Percentiles rank a stretch among this genome's conserved stretches.
Conservation (phyloP, 1,284 basidiomycete species). For the Sparassis latifolia region DNA sequence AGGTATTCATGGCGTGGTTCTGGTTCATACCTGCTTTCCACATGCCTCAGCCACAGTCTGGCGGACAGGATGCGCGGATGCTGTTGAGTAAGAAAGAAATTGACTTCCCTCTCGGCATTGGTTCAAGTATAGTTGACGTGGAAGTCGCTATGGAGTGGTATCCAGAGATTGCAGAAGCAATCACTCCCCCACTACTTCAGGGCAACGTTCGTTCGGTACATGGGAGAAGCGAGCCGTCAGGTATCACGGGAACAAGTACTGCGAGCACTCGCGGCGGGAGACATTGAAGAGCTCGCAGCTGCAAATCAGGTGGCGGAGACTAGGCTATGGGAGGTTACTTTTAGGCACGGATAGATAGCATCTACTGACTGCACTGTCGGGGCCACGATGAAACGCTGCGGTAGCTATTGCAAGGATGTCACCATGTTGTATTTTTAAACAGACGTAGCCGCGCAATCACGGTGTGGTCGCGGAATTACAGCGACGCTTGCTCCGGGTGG, state of each 20-base stretch:
- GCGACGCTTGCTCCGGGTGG: too few species aligned
- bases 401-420: too few species aligned
- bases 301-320: slow-evolving; percentile 17
- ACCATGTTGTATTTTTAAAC: too few species aligned
- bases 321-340: slow-evolving; percentile 3
- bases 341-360: too few species aligned
- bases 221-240: slow-evolving; percentile 13
- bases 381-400: too few species aligned
- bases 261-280: slow-evolving; percentile 13
- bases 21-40: slow-evolving; percentile 85
- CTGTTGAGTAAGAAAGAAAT: slow-evolving; percentile 51
- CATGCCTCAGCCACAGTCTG: slow-evolving; percentile 40
- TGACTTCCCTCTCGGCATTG: slow-evolving; percentile 73
- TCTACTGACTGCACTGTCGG: too few species aligned
- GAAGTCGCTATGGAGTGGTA: slow-evolving; percentile 37
- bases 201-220: slow-evolving; percentile 14
- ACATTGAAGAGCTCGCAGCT: slow-evolving; percentile 11
- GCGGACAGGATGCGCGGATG: slow-evolving; percentile 26
- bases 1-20: slow-evolving; percentile 76
- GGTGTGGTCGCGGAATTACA: too few species aligned
- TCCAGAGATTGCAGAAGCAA: slow-evolving; percentile 15
- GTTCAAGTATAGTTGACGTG: slow-evolving; percentile 58
- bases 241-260: slow-evolving; percentile 11
- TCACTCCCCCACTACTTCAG: slow-evolving; percentile 14
- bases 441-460: too few species aligned